Evolutionary conservation across 2,329 filamentous ascomycete species (phyloP).

Genomic region (Colletotrichum agaves): DNA sequence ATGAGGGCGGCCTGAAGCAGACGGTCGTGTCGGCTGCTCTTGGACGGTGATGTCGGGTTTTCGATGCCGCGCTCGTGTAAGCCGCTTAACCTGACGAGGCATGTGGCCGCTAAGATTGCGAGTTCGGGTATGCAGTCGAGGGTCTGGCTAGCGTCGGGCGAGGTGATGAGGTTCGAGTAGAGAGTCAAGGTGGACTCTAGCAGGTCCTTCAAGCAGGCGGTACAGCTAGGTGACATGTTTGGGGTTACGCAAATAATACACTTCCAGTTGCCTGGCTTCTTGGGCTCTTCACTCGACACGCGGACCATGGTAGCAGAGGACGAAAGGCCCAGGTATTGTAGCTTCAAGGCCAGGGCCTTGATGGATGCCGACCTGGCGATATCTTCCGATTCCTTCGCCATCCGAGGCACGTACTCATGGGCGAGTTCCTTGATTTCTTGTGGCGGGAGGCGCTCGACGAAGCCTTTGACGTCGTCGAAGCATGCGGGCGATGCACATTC

Average conservation of each 20-base stretch:
- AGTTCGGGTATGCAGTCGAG: slow-evolving; percentile 46
- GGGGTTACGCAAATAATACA: slow-evolving; percentile 25
- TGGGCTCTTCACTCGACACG: slow-evolving; percentile 39
- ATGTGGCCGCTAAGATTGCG: slow-evolving; percentile 48
- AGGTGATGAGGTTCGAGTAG: slow-evolving; percentile 28
- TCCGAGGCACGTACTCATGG: slow-evolving; percentile 47
- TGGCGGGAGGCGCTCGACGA: slow-evolving; percentile 54
- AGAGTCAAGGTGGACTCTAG: slow-evolving; percentile 33
- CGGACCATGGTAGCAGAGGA: slow-evolving; percentile 46
- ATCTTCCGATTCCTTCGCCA: slow-evolving; percentile 45
- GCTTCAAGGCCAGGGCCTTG: slow-evolving; percentile 52
- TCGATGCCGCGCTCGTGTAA: slow-evolving; percentile 15
- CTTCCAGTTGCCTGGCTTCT: slow-evolving; percentile 38
- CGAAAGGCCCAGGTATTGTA: slow-evolving; percentile 57
- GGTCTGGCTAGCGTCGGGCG: slow-evolving; percentile 9
- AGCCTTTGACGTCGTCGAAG: slow-evolving; percentile 60
- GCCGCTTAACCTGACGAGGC: slow-evolving; percentile 44
- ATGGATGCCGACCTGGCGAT: slow-evolving; percentile 42
- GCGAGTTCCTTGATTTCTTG: slow-evolving; percentile 54
- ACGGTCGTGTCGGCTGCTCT: slow-evolving; percentile 38
- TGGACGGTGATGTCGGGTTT: slow-evolving; percentile 4
- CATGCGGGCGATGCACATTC: slow-evolving; percentile 51
- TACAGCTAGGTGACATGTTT: slow-evolving; percentile 17
- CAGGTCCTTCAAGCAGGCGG: slow-evolving; percentile 15
- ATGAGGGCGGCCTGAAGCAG: slow-evolving; percentile 62